Conservation (phyloP, 108 stramenopile species). For the Skeletonema costatum region DNA sequence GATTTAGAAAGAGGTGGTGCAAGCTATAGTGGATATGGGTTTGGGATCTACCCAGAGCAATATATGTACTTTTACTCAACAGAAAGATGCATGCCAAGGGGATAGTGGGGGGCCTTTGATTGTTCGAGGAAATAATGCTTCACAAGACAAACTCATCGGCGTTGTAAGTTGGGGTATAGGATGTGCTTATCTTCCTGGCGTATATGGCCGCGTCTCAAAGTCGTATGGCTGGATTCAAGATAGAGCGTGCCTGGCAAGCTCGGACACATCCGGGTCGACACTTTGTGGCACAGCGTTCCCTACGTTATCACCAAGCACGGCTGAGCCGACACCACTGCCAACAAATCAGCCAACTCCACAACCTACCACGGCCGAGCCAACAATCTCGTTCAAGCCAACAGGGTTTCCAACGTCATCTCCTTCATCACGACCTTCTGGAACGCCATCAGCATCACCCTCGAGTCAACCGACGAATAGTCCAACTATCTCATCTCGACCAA, state of each 20-base stretch:
- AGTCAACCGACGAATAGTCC: not conserved
- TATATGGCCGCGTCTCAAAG: not conserved
- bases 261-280: not conserved
- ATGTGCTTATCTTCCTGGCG: slow-evolving; percentile 22
- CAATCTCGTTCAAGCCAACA: not conserved
- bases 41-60: slow-evolving; percentile 1
- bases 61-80: slow-evolving; percentile 3
- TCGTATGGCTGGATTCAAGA: slow-evolving; percentile 5
- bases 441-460: not conserved
- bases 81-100: slow-evolving; percentile 17
- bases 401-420: slow-evolving; percentile 1
- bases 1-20: slow-evolving; percentile 6
- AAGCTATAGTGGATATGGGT: slow-evolving; percentile 9
- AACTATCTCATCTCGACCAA: not conserved
- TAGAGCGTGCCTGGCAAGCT: not conserved
- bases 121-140: not conserved
- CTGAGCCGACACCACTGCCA: not conserved
- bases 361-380: slow-evolving; percentile 4
- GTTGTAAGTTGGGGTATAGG: slow-evolving; percentile 25
- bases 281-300: not conserved
- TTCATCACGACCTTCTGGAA: not conserved
- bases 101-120: not conserved
- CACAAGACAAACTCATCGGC: slow-evolving; percentile 1
- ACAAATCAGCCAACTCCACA: slow-evolving; percentile 1
- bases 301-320: not conserved